Evolutionary conservation across 495 filamentous ascomycete genomes (phyloP), one percentile per base, ranked within the genome.

Genomic region (Neurospora discreta): DNA sequence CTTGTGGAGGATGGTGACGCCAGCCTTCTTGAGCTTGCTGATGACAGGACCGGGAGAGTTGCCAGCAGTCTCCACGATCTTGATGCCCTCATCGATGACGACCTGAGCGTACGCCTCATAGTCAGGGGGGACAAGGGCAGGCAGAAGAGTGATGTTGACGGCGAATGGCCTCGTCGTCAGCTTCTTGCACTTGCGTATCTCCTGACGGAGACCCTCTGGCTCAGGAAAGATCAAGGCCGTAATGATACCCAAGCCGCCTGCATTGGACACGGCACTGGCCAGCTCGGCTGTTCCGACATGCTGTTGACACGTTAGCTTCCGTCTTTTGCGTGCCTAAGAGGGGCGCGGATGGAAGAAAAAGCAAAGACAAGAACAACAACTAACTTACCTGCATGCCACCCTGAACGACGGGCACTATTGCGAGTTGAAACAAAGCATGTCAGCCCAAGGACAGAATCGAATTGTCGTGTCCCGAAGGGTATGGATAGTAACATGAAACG

Each of bases 81-180:
- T 90, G 84, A 99, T 87, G 30, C 94, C 95, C 81, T 97, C 93
- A 73, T 97, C 93, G 73, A 99, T 94, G 78, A 95, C 90, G 33
- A 94, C 92, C 78, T 91, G 92, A 41, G 95, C 93, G 84, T 97
- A 99, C 70, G 93, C 95, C 68, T 80, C 87, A 80, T 98, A 99
- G 86, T 98, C 89, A 0, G 95, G 95, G 15, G 95, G 93, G 0
- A 92, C 88, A 39, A 98, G 84, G 58, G 95, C 88, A 42, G 95
- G 95, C 71, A 99, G 90, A 74, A 99, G 90, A 40, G 95, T 99
- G 74, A 99, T 87, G 85, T 99, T 99, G 71, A 98, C 95, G 77
- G 88, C 95, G 82, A 99, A 99, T 71, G 95, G 95, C 78, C 90
- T 87, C 71, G 86, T 86, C 78, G 95, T 99, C 90, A 98, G 87